phyloP scores from a whole-genome alignment of 306 rosid genomes.

The Prunus kanzakura region DNA sequence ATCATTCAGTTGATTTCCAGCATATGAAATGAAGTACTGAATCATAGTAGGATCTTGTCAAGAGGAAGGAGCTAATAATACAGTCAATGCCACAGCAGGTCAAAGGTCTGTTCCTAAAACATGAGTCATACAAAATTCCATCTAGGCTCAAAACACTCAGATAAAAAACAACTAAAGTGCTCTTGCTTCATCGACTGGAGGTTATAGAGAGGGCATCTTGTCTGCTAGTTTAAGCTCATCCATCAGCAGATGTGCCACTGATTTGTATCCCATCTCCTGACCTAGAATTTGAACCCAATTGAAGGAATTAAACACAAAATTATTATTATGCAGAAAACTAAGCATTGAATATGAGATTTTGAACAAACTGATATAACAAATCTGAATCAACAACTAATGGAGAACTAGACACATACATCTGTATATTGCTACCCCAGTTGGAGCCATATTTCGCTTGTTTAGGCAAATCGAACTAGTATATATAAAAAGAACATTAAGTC shows the following conservation, averaged over 20 bases:
- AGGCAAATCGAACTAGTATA: conserved; percentile 56
- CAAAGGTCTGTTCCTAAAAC: too few species aligned
- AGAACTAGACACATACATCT: conserved; percentile 33
- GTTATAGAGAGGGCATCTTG: neutral
- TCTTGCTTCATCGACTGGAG: neutral
- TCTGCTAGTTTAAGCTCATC: conserved; percentile 50
- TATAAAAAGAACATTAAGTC: too few species aligned
- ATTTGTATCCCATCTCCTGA: conserved; percentile 55
- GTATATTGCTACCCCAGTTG: conserved; percentile 66
- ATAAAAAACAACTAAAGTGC: neutral
- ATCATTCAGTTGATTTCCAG: too few species aligned
- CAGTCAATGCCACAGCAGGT: neutral
- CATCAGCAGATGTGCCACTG: conserved; percentile 73
- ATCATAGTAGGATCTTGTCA: too few species aligned
- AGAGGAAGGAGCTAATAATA: too few species aligned
- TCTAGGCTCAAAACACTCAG: neutral
- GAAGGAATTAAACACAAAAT: neutral
- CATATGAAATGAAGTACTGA: too few species aligned
- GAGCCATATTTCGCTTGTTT: conserved; percentile 55
- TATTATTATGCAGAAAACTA: neutral
- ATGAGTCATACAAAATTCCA: neutral
- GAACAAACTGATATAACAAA: neutral
- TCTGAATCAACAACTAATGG: neutral
- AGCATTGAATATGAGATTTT: neutral
- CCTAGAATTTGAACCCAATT: conserved; percentile 38